These are phyloP conservation scores for Clavispora phyllophila DNA, from an alignment of 805 yeast genomes.

Conservation along the genomic window DNA sequence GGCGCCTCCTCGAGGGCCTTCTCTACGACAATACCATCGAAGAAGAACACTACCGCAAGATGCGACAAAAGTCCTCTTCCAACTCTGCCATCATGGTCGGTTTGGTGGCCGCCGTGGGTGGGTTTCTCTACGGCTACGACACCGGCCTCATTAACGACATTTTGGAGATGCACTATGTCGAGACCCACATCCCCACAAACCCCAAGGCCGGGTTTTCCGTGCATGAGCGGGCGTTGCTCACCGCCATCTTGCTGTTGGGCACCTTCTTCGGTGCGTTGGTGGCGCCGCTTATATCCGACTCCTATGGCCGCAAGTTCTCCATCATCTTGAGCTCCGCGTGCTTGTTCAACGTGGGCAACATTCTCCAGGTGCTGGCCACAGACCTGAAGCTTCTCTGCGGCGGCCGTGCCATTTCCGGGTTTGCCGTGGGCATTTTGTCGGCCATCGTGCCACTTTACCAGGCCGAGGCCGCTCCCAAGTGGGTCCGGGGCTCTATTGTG, in stretches of 20 bases:
- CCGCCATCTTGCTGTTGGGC: conserved; percentile 77
- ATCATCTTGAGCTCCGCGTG: conserved; percentile 57
- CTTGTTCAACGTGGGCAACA: conserved; percentile 66
- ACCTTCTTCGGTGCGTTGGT: conserved; percentile 67
- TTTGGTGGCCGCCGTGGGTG: conserved; percentile 83
- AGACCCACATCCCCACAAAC: conserved; percentile 47
- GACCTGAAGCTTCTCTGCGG: conserved; percentile 52
- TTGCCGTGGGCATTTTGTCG: conserved; percentile 74
- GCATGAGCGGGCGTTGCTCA: conserved; percentile 62
- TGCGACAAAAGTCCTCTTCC: conserved; percentile 46
- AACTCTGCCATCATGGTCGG: conserved; percentile 71
- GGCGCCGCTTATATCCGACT: conserved; percentile 53
- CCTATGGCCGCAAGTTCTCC: conserved; percentile 64
- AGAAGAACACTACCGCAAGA: conserved; percentile 32
- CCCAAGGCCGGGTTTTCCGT: conserved; percentile 44
- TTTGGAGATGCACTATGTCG: conserved; percentile 69
- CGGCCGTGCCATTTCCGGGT: conserved; percentile 72
- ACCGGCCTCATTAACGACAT: conserved; percentile 82
- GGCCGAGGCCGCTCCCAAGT: conserved; percentile 74
- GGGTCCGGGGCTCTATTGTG: conserved; percentile 74
- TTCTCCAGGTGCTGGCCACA: conserved; percentile 55
- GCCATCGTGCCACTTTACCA: conserved; percentile 75
- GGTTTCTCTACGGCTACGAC: conserved; percentile 84
- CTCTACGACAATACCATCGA: conserved; percentile 32
- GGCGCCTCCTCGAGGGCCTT: conserved; percentile 17